Percentiles rank a stretch among this genome's conserved stretches.
These are phyloP conservation scores for Diaporthe longicolla DNA, from an alignment of 2,329 filamentous ascomycete genomes.

Conservation along the genomic window DNA sequence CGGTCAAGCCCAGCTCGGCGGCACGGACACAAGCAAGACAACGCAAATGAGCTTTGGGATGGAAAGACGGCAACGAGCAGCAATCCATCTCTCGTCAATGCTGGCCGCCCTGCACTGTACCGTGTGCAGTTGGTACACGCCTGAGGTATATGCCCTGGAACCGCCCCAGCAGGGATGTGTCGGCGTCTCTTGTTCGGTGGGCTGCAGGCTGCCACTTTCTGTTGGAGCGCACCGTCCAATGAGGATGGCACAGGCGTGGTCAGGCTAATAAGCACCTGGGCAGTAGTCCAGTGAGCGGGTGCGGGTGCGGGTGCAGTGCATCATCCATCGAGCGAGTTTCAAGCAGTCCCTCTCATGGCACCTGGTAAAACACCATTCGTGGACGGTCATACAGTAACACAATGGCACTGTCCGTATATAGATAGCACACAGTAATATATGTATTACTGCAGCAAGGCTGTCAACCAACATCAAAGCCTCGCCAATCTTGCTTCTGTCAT, in stretches of 20 bases:
- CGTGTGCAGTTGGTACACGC: background rate
- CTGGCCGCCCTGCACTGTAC: constrained; percentile 1
- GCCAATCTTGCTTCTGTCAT: constrained; percentile 18
- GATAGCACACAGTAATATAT: background rate
- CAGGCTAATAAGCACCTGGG: too few species aligned
- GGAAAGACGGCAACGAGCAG: constrained; percentile 8
- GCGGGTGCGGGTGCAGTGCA: background rate
- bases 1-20: constrained; percentile 15
- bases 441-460: background rate
- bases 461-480: constrained; percentile 19
- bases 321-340: background rate
- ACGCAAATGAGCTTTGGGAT: constrained; percentile 15
- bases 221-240: constrained; percentile 25
- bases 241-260: background rate
- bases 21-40: background rate
- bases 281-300: constrained; percentile 7
- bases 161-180: background rate
- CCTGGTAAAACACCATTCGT: background rate
- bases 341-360: background rate
- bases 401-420: background rate
- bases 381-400: background rate
- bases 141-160: constrained; percentile 15
- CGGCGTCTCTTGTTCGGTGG: background rate
- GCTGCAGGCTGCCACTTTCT: constrained; percentile 23
- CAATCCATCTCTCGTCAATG: constrained; percentile 3